Conservation (phyloP, 805 yeast genomes). For the Yueomyces sinensis region DNA sequence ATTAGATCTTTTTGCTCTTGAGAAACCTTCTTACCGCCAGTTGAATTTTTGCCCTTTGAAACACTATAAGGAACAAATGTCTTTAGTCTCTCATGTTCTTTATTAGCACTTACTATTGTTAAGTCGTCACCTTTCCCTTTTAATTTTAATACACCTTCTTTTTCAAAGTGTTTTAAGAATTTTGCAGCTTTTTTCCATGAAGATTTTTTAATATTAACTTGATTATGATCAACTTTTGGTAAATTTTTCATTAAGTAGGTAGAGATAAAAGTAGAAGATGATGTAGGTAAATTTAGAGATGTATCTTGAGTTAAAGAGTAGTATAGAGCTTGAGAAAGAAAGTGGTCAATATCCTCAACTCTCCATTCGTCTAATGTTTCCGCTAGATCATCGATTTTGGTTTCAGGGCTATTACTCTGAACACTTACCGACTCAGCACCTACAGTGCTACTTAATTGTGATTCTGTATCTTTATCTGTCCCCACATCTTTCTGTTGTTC, state of each 20-base stretch:
- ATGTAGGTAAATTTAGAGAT: conserved; percentile 47
- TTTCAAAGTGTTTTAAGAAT: conserved; percentile 78
- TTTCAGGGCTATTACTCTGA: not conserved
- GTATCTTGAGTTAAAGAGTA: conserved; percentile 48
- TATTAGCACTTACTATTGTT: conserved; percentile 38
- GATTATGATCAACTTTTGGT: conserved; percentile 46
- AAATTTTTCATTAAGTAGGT: conserved; percentile 54
- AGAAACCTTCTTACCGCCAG: conserved; percentile 4
- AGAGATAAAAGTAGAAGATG: conserved; percentile 65
- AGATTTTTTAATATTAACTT: conserved; percentile 58
- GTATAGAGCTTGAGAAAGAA: conserved; percentile 56
- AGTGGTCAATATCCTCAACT: conserved; percentile 57
- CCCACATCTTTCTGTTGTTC: conserved; percentile 2
- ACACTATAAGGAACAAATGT: conserved; percentile 54
- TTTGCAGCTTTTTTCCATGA: conserved; percentile 85
- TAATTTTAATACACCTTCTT: conserved; percentile 47
- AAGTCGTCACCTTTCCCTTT: conserved; percentile 83
- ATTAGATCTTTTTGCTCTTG: conserved; percentile 19
- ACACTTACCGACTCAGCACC: too few relatives aligned
- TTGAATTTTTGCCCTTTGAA: conserved; percentile 7
- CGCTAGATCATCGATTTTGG: conserved; percentile 18
- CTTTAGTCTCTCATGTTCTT: conserved; percentile 35
- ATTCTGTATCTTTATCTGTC: conserved; percentile 2
- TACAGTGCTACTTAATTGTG: conserved; percentile 3
- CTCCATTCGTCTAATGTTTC: conserved; percentile 30